Evolutionary conservation across 495 filamentous ascomycete genomes (phyloP), one percentile per base, ranked within the genome.

Genomic region (Penicillium psychrofluorescens): DNA sequence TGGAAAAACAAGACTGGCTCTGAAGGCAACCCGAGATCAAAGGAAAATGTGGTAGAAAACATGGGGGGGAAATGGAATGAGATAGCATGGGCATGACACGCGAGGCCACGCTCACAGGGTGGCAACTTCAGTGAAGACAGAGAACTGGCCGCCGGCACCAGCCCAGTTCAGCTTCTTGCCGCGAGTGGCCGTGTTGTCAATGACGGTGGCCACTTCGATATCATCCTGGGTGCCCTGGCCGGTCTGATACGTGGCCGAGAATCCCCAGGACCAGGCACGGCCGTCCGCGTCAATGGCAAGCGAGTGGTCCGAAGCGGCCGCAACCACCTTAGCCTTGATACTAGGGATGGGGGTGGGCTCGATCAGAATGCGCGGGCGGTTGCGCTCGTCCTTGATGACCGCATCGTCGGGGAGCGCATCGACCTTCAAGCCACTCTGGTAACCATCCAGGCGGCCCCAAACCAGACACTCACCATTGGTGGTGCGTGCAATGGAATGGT

Each of bases 101-200:
- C 11, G 12, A 29, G 29, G 29, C 11, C 8, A 11, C 9, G 8
- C 31, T 55, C 36, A 59, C 36, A 45, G 11, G 22, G 28, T 49
- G 10, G 48, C 57, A 31, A 61, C 53, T 30, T 59, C 62, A 0
- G 66, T 69, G 28, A 73, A 66, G 1, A 77, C 66, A 2, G 77
- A 78, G 54, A 75, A 84, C 46, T 84, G 80, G 7, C 81, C 80
- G 36, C 81, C 81, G 15, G 75, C 71, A 37, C 77, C 78, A 39
- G 77, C 75, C 68, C 74, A 80, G 44, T 67, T 75, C 8, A 84
- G 50, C 44, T 67, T 65, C 58, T 71, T 72, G 3, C 71, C 76
- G 14, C 71, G 63, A n/a, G 76, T 63, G 36, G 79, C 78, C 27
- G 72, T 80, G 54, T 79, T 81, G 38, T 79, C 70, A 43, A 84